Evolutionary conservation across 1,284 basidiomycete genomes (phyloP), one percentile per base, ranked within the genome.

Genomic region (Apiotrichum sp.): DNA sequence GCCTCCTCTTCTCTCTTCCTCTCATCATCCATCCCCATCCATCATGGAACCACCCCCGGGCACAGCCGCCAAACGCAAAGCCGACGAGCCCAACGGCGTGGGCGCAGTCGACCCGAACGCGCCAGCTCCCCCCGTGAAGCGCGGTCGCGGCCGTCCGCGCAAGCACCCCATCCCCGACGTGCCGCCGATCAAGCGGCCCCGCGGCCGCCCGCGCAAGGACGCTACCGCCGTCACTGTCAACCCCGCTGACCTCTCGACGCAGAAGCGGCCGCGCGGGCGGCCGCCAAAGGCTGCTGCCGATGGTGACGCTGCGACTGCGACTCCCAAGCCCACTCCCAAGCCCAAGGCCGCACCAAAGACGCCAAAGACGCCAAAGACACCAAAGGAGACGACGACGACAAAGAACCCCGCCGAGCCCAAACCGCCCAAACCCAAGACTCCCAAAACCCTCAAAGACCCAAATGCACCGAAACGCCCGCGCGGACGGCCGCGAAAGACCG

Each of bases 81-180:
- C 6, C 40, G 40, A 41, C 40, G 40, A 41, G 40, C 6, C 10
- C 40, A n/a, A 41, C 8, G 9, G 40, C 8, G 9, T 13, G 40
- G n/a, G 11, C 13, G 40, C 6, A n/a, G 13, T 42, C 11, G 13
- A 42, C n/a, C 16, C 10, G 11, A 10, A 16, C 11, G 11, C 40
- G 6, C 13, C 43, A 22, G 22, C 43, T 4, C 43, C 6, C n/a
- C 33, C 33, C 5, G 4, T 4, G 16, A 35, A 47, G 46, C 46
- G 46, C 6, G 33, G 46, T 6, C 46, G 34, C 33, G 52, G 52
- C 22, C 44, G 52, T 11, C 50, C 50, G 13, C 50, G 42, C 14
- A 52, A 52, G 46, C 14, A 41, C 14, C 40, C 40, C n/a, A 11
- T 41, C 40, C 40, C 40, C 9, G 14, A 10, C 40, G 14, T 8